Base-by-base conservation (phyloP, 257 asterid genomes). In the Solanum chiquidenum region DNA sequence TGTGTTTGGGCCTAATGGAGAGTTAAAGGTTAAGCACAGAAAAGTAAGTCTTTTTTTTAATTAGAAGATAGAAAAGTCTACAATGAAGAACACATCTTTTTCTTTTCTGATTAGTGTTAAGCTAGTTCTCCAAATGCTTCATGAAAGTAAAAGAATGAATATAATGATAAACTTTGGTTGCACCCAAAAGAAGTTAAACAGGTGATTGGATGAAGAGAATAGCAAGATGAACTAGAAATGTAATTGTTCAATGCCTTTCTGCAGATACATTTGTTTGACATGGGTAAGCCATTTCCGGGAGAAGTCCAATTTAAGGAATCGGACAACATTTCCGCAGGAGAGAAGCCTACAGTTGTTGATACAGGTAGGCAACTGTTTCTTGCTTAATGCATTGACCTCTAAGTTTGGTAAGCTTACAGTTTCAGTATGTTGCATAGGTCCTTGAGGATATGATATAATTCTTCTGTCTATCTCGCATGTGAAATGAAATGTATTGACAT, bases 251-350 rank as follows among this genome's bases (percentile, higher is more conserved):
- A 35, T 29, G 49, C 25, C 85, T 83, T 44, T 18, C 86, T 88
- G 89, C 90, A 90, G 91, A 88, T 89, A 18, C 93, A 92, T 89
- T 34, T 90, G 91, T 90, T 92, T 87, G 94, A 90, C 82, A 37
- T 90, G 52, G 62, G 90, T 58, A 85, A 82, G 86, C 86, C 86
- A 82, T 21, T 89, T 0, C 90, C 88, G 0, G 92, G 92, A 37
- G 92, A 92, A 34, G 60, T 90, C 23, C 88, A 82, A 9, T 90
- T 92, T 71, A 90, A 87, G 87, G 93, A 92, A 71, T 90, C 93
- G 3, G 91, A 88, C 23, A 75, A 13, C 21, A 87, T 90, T 71
- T 66, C 88, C 7, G 89, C 90, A 23, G 94, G 92, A 88, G 83
- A 85, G n/a, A 68, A 52, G 40, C 91, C 88, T 33, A 87, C 92